A percentile compares a stretch with the other conserved stretches of the same genome.
phyloP scores from a whole-genome alignment of 176 grass and related monocot species.

The Raddia distichophylla region DNA sequence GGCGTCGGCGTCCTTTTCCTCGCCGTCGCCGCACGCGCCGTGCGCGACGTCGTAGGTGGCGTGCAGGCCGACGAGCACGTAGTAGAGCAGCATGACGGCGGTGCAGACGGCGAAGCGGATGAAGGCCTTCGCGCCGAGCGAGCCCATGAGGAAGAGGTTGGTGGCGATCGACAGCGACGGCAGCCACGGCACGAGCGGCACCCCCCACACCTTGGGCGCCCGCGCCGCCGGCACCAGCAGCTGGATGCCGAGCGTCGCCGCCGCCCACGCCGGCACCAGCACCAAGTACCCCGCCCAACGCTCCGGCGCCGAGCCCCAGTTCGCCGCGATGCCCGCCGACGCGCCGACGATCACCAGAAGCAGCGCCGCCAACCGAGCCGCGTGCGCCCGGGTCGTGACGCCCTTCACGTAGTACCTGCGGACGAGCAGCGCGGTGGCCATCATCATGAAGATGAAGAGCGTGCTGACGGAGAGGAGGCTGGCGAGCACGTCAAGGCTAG shows the following conservation, averaged over 20 bases:
- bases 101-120: slow-evolving; percentile 72
- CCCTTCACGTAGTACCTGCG: slow-evolving; percentile 71
- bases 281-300: slow-evolving; percentile 63
- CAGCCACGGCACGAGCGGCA: slow-evolving; percentile 90
- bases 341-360: slow-evolving; percentile 54
- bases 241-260: slow-evolving; percentile 71
- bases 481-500: slow-evolving; percentile 72
- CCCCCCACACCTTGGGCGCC: slow-evolving; percentile 80
- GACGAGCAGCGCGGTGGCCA: slow-evolving; percentile 81
- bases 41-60: slow-evolving; percentile 92
- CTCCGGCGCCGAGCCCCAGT: slow-evolving; percentile 60
- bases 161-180: slow-evolving; percentile 94
- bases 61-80: slow-evolving; percentile 79
- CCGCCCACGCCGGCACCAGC: slow-evolving; percentile 70
- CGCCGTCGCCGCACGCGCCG: slow-evolving; percentile 26
- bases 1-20: not conserved
- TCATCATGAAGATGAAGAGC: slow-evolving; percentile 98
- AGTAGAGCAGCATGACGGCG: slow-evolving; percentile 82
- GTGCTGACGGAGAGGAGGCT: slow-evolving; percentile 80
- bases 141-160: slow-evolving; percentile 97
- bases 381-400: slow-evolving; percentile 53
- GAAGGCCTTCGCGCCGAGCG: slow-evolving; percentile 73
- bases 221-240: slow-evolving; percentile 58
- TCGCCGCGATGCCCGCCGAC: slow-evolving; percentile 69
- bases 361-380: slow-evolving; percentile 42